Conservation (phyloP, 2,329 filamentous ascomycete species). For the Aspergillus novoparasiticus region DNA sequence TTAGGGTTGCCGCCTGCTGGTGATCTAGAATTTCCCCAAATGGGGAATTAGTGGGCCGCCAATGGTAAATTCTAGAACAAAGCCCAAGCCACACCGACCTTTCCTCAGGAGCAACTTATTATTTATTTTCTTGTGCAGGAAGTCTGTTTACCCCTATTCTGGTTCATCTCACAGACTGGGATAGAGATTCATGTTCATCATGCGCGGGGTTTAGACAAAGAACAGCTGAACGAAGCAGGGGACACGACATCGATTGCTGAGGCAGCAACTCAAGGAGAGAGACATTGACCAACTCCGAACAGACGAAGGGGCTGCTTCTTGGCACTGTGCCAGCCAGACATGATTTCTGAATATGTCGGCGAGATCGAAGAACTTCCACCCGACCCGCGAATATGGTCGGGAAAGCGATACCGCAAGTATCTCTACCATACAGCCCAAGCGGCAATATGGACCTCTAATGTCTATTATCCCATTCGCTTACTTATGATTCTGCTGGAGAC, state of each 20-base stretch:
- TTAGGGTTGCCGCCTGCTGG: not conserved
- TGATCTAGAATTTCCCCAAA: slow-evolving; percentile 2
- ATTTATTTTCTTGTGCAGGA: not conserved
- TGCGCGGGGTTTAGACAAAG: not conserved
- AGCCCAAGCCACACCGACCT: not conserved
- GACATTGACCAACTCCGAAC: not conserved
- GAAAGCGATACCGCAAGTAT: slow-evolving; percentile 19
- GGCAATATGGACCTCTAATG: slow-evolving; percentile 21
- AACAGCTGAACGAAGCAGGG: not conserved
- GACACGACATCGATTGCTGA: not conserved
- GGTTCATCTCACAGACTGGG: not conserved
- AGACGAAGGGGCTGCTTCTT: not conserved
- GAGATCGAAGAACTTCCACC: slow-evolving; percentile 26
- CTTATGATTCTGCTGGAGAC: slow-evolving; percentile 12
- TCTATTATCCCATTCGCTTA: slow-evolving; percentile 26
- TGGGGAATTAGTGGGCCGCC: slow-evolving; percentile 6
- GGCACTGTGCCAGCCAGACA: not conserved
- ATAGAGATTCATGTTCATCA: not conserved
- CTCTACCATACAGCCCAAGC: slow-evolving; percentile 20
- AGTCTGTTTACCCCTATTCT: not conserved
- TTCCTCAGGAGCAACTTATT: not conserved
- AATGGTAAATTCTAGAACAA: slow-evolving; percentile 11
- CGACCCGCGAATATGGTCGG: slow-evolving; percentile 16
- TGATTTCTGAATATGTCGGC: slow-evolving; percentile 13
- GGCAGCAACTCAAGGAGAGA: not conserved